Evolutionary conservation across 1,284 basidiomycete species (phyloP).

Genomic region (Cutaneotrichosporon spelunceum): DNA sequence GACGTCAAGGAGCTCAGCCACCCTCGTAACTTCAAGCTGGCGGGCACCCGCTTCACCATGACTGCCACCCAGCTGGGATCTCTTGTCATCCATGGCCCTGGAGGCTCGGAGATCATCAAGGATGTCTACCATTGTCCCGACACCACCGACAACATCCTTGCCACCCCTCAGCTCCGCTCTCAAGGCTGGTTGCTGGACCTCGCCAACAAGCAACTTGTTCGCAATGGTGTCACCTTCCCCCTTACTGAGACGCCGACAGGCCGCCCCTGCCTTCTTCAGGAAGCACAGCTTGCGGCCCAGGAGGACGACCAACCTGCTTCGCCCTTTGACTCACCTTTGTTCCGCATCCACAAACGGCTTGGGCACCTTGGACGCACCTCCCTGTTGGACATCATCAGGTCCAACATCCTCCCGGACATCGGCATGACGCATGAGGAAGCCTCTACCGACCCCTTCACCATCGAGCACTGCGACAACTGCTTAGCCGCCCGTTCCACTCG

Average conservation of each 20-base stretch:
- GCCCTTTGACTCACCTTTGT: background rate
- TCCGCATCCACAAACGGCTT: constrained; percentile 4
- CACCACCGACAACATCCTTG: constrained; percentile 6
- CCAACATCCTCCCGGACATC: background rate
- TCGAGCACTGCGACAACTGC: too few relatives aligned
- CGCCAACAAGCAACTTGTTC: background rate
- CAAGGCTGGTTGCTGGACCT: constrained; percentile 6
- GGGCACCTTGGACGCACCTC: constrained; percentile 3
- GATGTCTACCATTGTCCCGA: constrained; percentile 7
- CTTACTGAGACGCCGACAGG: constrained; percentile 2
- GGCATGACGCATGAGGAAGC: background rate
- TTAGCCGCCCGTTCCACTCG: too few relatives aligned
- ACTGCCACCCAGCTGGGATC: background rate
- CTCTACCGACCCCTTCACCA: too few relatives aligned
- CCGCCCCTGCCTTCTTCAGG: constrained; percentile 5
- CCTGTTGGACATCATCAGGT: background rate
- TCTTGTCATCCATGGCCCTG: background rate
- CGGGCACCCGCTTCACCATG: constrained; percentile 5
- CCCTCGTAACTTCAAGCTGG: constrained; percentile 1
- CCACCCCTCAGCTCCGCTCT: background rate
- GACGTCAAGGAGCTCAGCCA: background rate
- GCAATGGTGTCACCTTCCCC: background rate
- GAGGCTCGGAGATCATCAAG: background rate
- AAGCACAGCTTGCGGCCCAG: background rate
- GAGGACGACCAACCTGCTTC: background rate